These are phyloP conservation scores for Phytophthora podocarpi DNA, from an alignment of 352 stramenopile species.

Conservation along the genomic window DNA sequence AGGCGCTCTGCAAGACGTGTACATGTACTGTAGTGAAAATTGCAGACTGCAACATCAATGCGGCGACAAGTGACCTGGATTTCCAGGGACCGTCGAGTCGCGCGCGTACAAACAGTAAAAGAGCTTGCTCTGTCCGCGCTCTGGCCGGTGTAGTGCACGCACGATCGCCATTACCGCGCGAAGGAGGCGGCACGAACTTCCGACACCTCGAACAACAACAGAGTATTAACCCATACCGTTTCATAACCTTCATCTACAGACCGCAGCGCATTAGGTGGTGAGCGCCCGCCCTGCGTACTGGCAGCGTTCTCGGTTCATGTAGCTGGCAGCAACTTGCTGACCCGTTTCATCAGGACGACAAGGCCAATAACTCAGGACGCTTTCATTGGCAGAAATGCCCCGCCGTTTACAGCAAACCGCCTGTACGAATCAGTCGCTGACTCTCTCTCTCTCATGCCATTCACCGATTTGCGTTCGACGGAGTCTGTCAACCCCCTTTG, in stretches of 20 bases:
- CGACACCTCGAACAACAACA: slow-evolving; percentile 4
- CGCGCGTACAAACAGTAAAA: slow-evolving; percentile 28
- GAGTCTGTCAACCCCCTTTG: too few species aligned
- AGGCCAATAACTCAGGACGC: not conserved
- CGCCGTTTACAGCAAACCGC: slow-evolving; percentile 17
- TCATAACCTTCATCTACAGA: not conserved
- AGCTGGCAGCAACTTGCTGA: too few species aligned
- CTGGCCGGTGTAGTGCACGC: slow-evolving; percentile 6
- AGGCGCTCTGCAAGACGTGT: too few species aligned
- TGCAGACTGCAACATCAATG: not conserved
- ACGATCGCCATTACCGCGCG: slow-evolving; percentile 27
- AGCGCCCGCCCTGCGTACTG: too few species aligned
- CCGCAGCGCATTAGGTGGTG: too few species aligned
- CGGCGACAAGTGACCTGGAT: not conserved
- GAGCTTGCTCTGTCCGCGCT: slow-evolving; percentile 2
- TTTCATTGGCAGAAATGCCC: slow-evolving; percentile 16
- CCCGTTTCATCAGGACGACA: too few species aligned
- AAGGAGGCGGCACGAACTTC: slow-evolving; percentile 10
- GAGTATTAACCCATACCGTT: not conserved
- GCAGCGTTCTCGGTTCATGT: too few species aligned
- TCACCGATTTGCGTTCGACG: slow-evolving; percentile 25
- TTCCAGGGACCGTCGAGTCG: slow-evolving; percentile 5
- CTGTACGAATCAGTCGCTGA: slow-evolving; percentile 12
- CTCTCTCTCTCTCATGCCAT: slow-evolving; percentile 21
- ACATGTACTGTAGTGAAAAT: too few species aligned